Base-by-base conservation (phyloP, 2,329 filamentous ascomycete species). In the Fusarium napiforme region DNA sequence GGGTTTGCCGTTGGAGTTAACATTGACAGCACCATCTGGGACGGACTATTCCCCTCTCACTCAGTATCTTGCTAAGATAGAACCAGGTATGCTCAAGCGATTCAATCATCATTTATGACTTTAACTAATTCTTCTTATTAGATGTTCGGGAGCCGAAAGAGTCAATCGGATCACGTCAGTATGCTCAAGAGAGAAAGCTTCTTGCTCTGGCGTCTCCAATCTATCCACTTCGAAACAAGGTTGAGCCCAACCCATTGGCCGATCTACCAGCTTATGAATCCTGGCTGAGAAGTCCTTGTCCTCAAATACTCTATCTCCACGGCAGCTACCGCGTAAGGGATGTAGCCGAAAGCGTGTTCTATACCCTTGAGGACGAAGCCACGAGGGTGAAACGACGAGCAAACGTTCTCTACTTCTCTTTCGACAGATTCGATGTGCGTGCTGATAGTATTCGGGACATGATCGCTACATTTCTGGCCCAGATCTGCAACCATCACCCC, bases 381-480 rank as follows among this genome's bases (percentile, higher is more conserved):
- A 19, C 8, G 6, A 36, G 5, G 0, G 7, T 4, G 4, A 43
- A 19, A 7, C 45, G 32, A 6, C n/a, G 34, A 0, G 30, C 7
- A 6, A 59, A n/a, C 4, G 34, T 65, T 3, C 64, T 67, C 1
- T 65, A 53, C 16, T 67, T 65, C 26, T 65, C 60, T 3, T 67
- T 65, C 15, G 26, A 65, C 2, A 53, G 9, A 19, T 67, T 47
- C 8, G 60, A 67, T 4, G 60, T 67, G 4, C 64, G 64, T 5
- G 56, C 52, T 19, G 46, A 67, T 8, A 59, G 52, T 7, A 67
- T 67, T 28, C 40, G 64, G 28, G 60, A 67, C 9, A 52, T 65
- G 45, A 65, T 65, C 6, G 60, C 60, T 0, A 67, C 60, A 0
- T 65, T 65, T 2, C 4, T 67, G 12, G 52, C 64, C 0, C 64